Percentiles rank a stretch among this genome's conserved stretches.
Conservation (phyloP, 306 rosid species). For the Cyclanthera cordifolia region DNA sequence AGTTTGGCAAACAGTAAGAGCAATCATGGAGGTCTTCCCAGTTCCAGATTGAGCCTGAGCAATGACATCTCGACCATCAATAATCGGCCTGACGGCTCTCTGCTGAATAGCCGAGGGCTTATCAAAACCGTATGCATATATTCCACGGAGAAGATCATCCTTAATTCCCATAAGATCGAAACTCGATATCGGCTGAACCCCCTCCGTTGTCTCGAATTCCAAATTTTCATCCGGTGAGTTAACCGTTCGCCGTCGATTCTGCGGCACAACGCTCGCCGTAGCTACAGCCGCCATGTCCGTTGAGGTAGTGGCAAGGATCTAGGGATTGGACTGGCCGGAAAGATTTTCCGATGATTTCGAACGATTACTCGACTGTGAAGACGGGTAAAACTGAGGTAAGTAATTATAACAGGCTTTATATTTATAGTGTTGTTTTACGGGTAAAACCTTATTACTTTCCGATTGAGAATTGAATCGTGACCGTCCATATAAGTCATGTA, state of each 20-base stretch:
- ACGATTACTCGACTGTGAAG: background rate
- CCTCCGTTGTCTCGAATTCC: slow-evolving; percentile 82
- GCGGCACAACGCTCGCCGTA: slow-evolving; percentile 57
- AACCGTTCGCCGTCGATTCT: slow-evolving; percentile 38
- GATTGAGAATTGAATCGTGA: background rate
- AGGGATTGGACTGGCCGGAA: background rate
- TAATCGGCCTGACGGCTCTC: slow-evolving; percentile 81
- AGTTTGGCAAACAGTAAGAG: slow-evolving; percentile 79
- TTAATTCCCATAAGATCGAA: slow-evolving; percentile 90
- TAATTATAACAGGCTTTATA: no score
- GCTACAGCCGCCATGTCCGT: slow-evolving; percentile 35
- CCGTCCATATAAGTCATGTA: slow-evolving; percentile 1
- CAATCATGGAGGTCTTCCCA: slow-evolving; percentile 95
- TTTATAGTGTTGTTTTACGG: no score
- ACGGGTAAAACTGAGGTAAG: no score
- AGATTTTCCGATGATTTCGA: background rate
- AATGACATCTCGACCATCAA: slow-evolving; percentile 90
- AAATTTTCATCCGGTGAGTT: slow-evolving; percentile 44
- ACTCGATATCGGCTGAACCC: slow-evolving; percentile 58
- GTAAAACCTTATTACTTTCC: background rate
- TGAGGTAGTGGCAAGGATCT: background rate
- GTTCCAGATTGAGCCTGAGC: slow-evolving; percentile 99
- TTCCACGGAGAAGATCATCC: slow-evolving; percentile 80
- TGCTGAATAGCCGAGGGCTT: slow-evolving; percentile 98
- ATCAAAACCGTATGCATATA: slow-evolving; percentile 83